These are phyloP conservation scores for Astragalus membranaceus DNA, from an alignment of 306 rosid genomes.

Conservation along the genomic window DNA sequence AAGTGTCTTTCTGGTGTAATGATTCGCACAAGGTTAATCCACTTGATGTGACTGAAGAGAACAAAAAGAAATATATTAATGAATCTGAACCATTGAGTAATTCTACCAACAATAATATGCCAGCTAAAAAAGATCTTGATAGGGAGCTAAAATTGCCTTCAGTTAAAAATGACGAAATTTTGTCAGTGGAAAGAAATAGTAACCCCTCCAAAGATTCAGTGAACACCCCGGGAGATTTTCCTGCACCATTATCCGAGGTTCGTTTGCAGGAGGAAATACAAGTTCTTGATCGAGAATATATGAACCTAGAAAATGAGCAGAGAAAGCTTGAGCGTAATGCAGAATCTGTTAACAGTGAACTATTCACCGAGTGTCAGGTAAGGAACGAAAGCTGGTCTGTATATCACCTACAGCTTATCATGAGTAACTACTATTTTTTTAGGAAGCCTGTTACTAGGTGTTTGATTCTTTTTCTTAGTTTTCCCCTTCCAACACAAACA, in stretches of 20 bases:
- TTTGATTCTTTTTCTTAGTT: conserved; percentile 1
- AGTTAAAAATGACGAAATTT: conserved; percentile 18
- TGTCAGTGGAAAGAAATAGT: conserved; percentile 20
- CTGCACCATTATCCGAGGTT: conserved; percentile 29
- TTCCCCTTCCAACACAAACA: neutral
- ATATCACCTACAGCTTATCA: neutral
- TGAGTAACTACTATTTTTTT: neutral
- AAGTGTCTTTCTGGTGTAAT: conserved; percentile 10
- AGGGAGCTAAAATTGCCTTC: conserved; percentile 28
- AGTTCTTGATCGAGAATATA: conserved; percentile 57
- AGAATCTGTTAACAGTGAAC: conserved; percentile 77
- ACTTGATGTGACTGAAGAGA: conserved; percentile 22
- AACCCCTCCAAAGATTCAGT: conserved; percentile 25
- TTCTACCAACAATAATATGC: conserved; percentile 26
- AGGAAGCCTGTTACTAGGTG: neutral
- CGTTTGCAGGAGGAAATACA: conserved; percentile 65
- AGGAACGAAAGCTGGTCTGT: conserved; percentile 18
- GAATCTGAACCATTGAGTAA: conserved; percentile 30
- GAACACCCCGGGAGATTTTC: conserved; percentile 23
- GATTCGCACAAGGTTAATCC: conserved; percentile 8
- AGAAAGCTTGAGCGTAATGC: conserved; percentile 85
- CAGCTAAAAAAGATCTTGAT: conserved; percentile 16
- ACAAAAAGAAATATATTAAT: conserved; percentile 24
- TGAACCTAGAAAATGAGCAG: conserved; percentile 64
- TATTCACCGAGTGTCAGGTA: conserved; percentile 95